Evolutionary conservation across 257 asterid genomes (phyloP), one percentile per base, ranked within the genome.

Genomic region (Solanum stenotomum): DNA sequence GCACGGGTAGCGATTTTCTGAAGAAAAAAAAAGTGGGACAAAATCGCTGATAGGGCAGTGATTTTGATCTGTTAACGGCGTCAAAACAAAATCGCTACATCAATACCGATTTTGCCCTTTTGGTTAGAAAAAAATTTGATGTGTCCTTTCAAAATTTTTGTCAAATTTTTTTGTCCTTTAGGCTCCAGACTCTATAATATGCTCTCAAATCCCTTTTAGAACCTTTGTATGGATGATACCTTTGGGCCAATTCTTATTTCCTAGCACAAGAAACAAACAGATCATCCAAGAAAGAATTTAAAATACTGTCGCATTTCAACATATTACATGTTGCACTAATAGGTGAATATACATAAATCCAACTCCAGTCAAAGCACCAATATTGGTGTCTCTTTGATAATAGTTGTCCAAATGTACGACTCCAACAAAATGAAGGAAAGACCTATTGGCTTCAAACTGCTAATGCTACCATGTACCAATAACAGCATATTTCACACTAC

Each of bases 401-500:
- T 49, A 82, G 68, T 59, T 59, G 65, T 15, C 9, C 86, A 67
- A 84, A 87, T 34, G 15, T 40, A 68, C 3, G 20, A 65, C 61
- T 56, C 72, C 85, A 42, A 88, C 71, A 82, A 10, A 81, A 81
- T 46, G 42, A 74, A 86, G 29, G 84, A 35, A 86, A 83, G 22
- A 71, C 68, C 37, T 71, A 71, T 5, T 44, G 29, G 78, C 65
- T 46, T 82, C 89, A 83, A 38, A 71, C 29, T 40, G 86, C 79
- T 85, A 85, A 82, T 38, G 37, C 56, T 34, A 70, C 86, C 87
- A 87, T 78, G 86, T 78, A 46, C 85, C 59, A 85, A 89, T 77
- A 71, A 85, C 65, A 90, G 83, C 87, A 91, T 79, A 89, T 89
- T 85, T 89, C 94, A 92, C 95, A 90, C 94, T 91, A 89, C 33